Evolutionary conservation across 495 filamentous ascomycete genomes (phyloP), one percentile per base, ranked within the genome.

Genomic region (Penicillium macrosclerotiorum): DNA sequence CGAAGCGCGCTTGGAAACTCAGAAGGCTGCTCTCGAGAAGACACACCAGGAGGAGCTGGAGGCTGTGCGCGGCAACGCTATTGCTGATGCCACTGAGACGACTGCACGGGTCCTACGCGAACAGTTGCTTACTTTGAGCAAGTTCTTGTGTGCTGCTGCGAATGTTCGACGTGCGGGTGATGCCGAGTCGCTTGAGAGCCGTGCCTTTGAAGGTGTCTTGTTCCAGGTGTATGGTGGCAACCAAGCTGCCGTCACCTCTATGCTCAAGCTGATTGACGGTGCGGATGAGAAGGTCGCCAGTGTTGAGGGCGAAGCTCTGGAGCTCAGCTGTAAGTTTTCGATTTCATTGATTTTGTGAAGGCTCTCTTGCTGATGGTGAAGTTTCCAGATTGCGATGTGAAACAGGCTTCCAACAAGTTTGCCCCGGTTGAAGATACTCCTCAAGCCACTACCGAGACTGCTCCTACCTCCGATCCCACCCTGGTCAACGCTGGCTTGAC

Each of bases 221-320:
- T 82, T 91, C 39, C 76, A 88, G 56, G 84, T 97, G 29, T 99
- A 99, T 65, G 84, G 82, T 16, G 94, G 94, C 23, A 86, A 90
- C 52, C 78, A 85, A 37, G 76, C 78, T 53, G 91, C 90, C 13
- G 88, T 99, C 12, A 72, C 77, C 26, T 80, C 88, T 9, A 92
- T 95, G 74, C 62, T 89, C 52, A 95, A 89, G 68, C 72, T 99
- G 29, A 86, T 95, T 43, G 74, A 89, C 34, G 93, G 91, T 19
- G 79, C 77, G 18, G 81, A 88, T 25, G 90, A 97, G 45, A 77
- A 74, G 52, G 79, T 89, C 1, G 57, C 65, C 36, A 83, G 79
- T 37, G 82, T 86, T 22, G 77, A 80, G 34, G 81, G 84, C 12
- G 78, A 81, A 3, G 48, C 62, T 12, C 74, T 92, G 24, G 75